phyloP scores from a whole-genome alignment of 2,329 filamentous ascomycete genomes.

The Simplicillium sp. region DNA sequence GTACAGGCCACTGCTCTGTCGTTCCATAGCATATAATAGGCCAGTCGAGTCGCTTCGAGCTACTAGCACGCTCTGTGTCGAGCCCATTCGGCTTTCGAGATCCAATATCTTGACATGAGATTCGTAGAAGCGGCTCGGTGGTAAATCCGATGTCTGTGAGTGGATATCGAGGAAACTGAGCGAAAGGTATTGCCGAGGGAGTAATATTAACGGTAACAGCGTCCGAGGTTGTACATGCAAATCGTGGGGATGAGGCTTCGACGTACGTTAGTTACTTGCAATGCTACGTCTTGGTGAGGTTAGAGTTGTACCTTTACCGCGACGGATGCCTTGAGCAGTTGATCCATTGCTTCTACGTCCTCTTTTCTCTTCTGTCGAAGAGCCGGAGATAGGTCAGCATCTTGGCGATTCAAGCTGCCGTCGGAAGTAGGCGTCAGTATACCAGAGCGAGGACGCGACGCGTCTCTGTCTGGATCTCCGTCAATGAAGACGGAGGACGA shows the following conservation, averaged over 20 bases:
- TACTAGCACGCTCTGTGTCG: constrained; percentile 46
- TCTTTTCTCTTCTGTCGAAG: constrained; percentile 25
- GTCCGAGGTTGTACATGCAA: constrained; percentile 42
- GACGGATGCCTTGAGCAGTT: constrained; percentile 42
- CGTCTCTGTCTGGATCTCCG: constrained; percentile 37
- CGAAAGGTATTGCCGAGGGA: constrained; percentile 50
- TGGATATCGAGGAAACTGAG: constrained; percentile 53
- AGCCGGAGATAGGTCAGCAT: constrained; percentile 18
- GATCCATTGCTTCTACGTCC: constrained; percentile 32
- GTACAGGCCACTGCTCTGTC: constrained; percentile 51
- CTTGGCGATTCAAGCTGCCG: constrained; percentile 24
- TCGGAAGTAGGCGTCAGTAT: constrained; percentile 31
- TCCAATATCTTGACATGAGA: constrained; percentile 55
- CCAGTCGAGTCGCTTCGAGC: constrained; percentile 47
- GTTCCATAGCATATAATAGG: constrained; percentile 55
- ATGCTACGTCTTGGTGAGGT: background rate
- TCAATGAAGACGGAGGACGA: constrained; percentile 21
- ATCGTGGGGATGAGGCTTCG: constrained; percentile 46
- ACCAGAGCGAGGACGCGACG: constrained; percentile 37
- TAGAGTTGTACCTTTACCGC: constrained; percentile 36
- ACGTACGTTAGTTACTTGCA: background rate
- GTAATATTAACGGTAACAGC: constrained; percentile 51
- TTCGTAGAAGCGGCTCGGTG: constrained; percentile 47
- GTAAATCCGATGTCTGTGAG: constrained; percentile 37
- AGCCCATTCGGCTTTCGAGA: constrained; percentile 49